Evolutionary conservation across 768 basidiomycete genomes (phyloP).

Genomic region (Dioszegia hungarica): DNA sequence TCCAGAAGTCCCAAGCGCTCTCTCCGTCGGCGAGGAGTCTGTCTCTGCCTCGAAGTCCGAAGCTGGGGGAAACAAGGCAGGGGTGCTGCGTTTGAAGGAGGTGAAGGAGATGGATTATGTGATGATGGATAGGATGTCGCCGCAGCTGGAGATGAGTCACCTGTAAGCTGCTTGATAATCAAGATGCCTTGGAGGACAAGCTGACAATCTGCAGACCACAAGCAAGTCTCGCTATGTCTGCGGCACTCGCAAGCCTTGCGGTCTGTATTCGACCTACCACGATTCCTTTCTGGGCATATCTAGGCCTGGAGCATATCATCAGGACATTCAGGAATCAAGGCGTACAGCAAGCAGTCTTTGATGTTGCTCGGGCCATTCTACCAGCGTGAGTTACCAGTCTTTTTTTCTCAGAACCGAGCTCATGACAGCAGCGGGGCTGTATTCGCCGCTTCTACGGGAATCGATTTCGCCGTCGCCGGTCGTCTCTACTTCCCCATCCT

Average conservation of each 20-base stretch:
- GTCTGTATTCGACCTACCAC: constrained; percentile 86
- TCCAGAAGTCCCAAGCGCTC: neutral
- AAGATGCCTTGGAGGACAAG: neutral
- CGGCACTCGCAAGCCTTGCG: constrained; percentile 67
- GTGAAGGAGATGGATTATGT: constrained; percentile 21
- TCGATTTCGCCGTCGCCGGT: constrained; percentile 59
- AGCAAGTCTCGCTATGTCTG: constrained; percentile 28
- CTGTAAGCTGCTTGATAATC: neutral
- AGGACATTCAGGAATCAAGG: neutral
- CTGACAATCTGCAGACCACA: constrained; percentile 4
- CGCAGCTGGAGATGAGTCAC: neutral
- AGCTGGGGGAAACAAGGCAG: neutral
- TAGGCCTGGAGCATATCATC: constrained; percentile 58
- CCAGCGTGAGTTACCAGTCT: constrained; percentile 5
- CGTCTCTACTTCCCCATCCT: constrained; percentile 66
- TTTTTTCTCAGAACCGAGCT: too few species aligned
- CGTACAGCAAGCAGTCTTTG: neutral
- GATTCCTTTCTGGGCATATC: constrained; percentile 73
- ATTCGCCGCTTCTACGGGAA: constrained; percentile 27
- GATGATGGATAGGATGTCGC: constrained; percentile 23
- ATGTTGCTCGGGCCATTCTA: neutral
- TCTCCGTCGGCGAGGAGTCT: too few species aligned
- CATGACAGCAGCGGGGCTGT: constrained; percentile 26
- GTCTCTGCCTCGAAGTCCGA: neutral
- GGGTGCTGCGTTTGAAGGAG: neutral